These are phyloP conservation scores for Eucalyptus decipiens DNA, from an alignment of 345 rosid genomes.

Conservation along the genomic window DNA sequence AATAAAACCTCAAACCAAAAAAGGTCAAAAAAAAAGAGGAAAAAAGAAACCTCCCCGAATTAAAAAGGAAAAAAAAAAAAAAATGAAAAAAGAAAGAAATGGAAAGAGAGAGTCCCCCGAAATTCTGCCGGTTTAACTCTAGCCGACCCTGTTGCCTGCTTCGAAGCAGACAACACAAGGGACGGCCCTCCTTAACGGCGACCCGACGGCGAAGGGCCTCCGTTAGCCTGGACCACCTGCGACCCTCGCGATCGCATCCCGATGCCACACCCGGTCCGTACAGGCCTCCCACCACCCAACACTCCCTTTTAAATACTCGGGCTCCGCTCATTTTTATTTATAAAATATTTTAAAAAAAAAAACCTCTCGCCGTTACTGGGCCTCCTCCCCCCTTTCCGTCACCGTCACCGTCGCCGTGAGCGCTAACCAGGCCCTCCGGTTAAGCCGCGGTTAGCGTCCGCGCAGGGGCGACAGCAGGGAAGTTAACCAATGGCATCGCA, in stretches of 20 bases:
- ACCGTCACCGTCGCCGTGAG: slow-evolving; percentile 1
- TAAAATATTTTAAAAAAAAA: not conserved
- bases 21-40: not conserved
- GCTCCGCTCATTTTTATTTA: not conserved
- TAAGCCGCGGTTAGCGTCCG: slow-evolving; percentile 6
- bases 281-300: not conserved
- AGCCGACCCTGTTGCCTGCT: slow-evolving; percentile 56
- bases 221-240: slow-evolving; percentile 6
- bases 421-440: not conserved
- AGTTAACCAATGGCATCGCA: not conserved
- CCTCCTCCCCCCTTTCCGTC: not conserved
- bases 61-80: not conserved
- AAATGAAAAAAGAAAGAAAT: not conserved
- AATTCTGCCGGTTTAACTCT: slow-evolving; percentile 37
- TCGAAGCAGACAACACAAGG: slow-evolving; percentile 47
- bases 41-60: not conserved
- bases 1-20: not conserved
- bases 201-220: slow-evolving; percentile 16
- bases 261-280: not conserved
- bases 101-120: slow-evolving; percentile 1
- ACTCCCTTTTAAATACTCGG: not conserved
- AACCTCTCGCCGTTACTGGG: not conserved
- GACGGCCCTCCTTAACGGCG: slow-evolving; percentile 16
- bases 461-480: not conserved
- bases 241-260: slow-evolving; percentile 2